Evolutionary conservation across 2,329 filamentous ascomycete species (phyloP), one percentile per base, ranked within the genome.

Genomic region (Chaetomiaceae sp.): DNA sequence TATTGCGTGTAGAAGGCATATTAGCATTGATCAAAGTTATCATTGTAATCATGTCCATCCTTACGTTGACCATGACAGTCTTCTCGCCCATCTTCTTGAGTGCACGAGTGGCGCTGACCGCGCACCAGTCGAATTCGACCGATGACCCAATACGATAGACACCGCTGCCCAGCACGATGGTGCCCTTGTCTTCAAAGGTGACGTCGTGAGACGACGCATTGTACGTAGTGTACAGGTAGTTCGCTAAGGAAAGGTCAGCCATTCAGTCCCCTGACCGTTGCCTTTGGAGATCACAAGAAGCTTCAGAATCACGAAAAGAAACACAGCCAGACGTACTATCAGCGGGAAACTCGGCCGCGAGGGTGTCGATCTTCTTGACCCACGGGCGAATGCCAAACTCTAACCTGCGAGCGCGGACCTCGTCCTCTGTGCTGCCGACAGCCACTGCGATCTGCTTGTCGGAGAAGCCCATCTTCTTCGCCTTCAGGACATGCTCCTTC

Each of bases 111-210:
- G 89, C 86, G 61, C 89, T 93, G 51, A 96, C 89, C 54, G 90
- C 89, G 65, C 91, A 97, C 91, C 91, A 97, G 69, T 98, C 91
- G 64, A 98, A 98, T 69, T 98, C 93, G 42, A 98, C 93, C 6
- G 90, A 96, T 70, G 85, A 91, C 61, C 93, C 93, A 64, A 97
- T 98, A 64, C 93, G 83, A 78, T 98, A 98, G 18, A 97, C 93
- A 69, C 93, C 93, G 63, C 85, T 91, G 50, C 93, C 93, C 12
- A 98, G 80, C 48, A 97, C 84, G 46, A 98, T 71, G 37, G 83
- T 86, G 53, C 91, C 90, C 58, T 95, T 86, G 64, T 97, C 91
- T 56, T 96, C 85, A 56, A 98, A 97, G 12, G 80, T 84, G 39
- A 97, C 86, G 67, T 97, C 93, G 70, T 97, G 91, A 14, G 86